These are phyloP conservation scores for Colletotrichum lupini DNA, from an alignment of 2,329 filamentous ascomycete genomes.

Conservation along the genomic window DNA sequence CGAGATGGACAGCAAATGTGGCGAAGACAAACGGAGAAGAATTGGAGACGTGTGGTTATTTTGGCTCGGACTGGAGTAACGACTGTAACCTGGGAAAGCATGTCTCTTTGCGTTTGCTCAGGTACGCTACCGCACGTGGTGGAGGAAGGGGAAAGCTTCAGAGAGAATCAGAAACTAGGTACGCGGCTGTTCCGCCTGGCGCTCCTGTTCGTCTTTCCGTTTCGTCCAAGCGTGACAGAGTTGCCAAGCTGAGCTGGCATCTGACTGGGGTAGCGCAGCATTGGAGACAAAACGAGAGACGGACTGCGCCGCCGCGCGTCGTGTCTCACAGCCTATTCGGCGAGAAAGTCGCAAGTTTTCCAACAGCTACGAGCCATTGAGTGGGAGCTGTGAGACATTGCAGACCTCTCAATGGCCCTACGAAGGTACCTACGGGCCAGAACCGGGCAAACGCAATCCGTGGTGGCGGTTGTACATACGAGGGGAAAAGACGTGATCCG, in stretches of 20 bases:
- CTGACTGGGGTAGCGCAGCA: not conserved
- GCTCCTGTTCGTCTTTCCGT: not conserved
- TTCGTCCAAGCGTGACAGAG: not conserved
- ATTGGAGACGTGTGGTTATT: not conserved
- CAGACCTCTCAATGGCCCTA: not conserved
- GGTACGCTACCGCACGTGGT: constrained; percentile 26
- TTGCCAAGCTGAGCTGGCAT: not conserved
- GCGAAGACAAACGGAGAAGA: not conserved
- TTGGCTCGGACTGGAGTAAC: constrained; percentile 6
- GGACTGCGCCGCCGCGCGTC: constrained; percentile 30
- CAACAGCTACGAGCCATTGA: not conserved
- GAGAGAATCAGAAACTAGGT: not conserved
- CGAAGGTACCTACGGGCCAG: not conserved
- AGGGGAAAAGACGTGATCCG: constrained; percentile 19
- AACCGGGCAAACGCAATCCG: constrained; percentile 16
- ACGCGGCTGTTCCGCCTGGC: not conserved
- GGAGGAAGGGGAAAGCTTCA: not conserved
- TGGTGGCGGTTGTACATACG: constrained; percentile 23
- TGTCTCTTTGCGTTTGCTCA: constrained; percentile 5
- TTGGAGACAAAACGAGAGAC: not conserved
- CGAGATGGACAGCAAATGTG: not conserved
- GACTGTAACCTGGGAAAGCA: too few relatives aligned
- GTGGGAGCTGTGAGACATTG: constrained; percentile 16
- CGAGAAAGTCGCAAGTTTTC: not conserved
- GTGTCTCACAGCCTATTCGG: constrained; percentile 20